Base-by-base conservation (phyloP, 2,329 filamentous ascomycete genomes). In the Ophiostoma triangulosporum region DNA sequence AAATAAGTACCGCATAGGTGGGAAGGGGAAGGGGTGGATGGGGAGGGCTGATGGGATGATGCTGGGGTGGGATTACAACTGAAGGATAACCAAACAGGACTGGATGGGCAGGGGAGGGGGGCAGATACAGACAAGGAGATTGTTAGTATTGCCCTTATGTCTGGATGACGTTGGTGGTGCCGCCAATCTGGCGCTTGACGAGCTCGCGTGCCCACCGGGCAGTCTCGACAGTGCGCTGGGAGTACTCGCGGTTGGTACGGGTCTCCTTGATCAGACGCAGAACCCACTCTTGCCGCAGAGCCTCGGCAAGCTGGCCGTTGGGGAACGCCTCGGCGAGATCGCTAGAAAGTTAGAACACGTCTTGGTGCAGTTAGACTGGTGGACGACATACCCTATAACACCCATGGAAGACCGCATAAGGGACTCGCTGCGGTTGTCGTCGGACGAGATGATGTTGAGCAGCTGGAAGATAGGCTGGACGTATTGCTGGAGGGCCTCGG, bases 201-300 rank as follows among this genome's bases (percentile, higher is more conserved):
- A 96, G 89, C 71, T 97, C 93, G 57, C 91, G 85, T 58, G 93
- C 90, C 93, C 93, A 98, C 63, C 91, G 86, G 65, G 93, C 93
- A 48, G 93, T 97, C 60, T 96, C 88, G 60, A 93, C 84, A 3
- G 93, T 98, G 58, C 90, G 86, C 27, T 78, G 65, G 61, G 83
- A 78, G 73, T 87, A 96, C 48, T 97, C 90, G 61, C 87, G 84
- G 74, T 93, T 96, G 56, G 81, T 78, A 64, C 90, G 86, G 48
- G 88, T 91, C 68, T 97, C 90, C 70, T 91, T 90, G 64, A 96
- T 90, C 75, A 98, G 84, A 27, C 76, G 71, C 26, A 84, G 90
- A 55, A 98, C 73, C 88, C 91, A 97, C 20, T 96, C 89, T 63
- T 88, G 80, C 60, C 89, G 87, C 81, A 95, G 96, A 62, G 81